A percentile compares a stretch with the other conserved stretches of the same genome.
These are phyloP conservation scores for Daldinia vernicosa DNA, from an alignment of 495 filamentous ascomycete species.

Conservation along the genomic window DNA sequence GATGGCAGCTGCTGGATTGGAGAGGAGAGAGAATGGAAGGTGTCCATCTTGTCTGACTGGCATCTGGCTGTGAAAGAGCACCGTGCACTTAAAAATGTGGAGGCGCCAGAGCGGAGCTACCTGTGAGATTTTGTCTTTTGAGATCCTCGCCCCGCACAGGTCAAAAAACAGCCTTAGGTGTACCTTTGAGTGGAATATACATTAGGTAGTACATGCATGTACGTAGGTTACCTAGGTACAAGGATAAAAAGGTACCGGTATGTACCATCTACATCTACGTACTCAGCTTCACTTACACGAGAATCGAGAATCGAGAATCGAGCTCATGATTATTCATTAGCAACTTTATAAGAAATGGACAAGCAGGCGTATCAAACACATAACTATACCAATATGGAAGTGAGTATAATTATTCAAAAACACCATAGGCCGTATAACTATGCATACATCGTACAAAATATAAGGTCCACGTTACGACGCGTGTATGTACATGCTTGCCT, in stretches of 20 bases:
- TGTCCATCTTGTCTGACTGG: not conserved
- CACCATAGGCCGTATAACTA: not conserved
- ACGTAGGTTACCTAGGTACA: not conserved
- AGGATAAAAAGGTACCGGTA: not conserved
- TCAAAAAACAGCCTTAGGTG: conserved; percentile 14
- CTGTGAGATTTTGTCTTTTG: conserved; percentile 16
- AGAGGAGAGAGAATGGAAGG: conserved; percentile 8
- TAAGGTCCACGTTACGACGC: not conserved
- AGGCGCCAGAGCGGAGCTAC: conserved; percentile 17
- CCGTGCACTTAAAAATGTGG: conserved; percentile 34
- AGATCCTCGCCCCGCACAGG: conserved; percentile 33
- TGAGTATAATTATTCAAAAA: not conserved
- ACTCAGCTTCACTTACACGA: not conserved
- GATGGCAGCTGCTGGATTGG: conserved; percentile 4
- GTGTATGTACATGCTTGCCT: conserved; percentile 10
- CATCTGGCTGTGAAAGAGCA: conserved; percentile 4
- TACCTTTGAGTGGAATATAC: not conserved
- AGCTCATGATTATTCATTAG: not conserved
- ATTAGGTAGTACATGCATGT: conserved; percentile 7
- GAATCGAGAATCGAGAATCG: no score
- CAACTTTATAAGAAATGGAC: not conserved
- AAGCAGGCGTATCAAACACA: not conserved
- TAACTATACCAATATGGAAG: no score
- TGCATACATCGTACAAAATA: not conserved
- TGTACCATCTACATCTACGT: not conserved